Percentiles rank a stretch among this genome's conserved stretches.
Evolutionary conservation across 2,329 filamentous ascomycete species (phyloP).

Genomic region (Botrytis aclada): DNA sequence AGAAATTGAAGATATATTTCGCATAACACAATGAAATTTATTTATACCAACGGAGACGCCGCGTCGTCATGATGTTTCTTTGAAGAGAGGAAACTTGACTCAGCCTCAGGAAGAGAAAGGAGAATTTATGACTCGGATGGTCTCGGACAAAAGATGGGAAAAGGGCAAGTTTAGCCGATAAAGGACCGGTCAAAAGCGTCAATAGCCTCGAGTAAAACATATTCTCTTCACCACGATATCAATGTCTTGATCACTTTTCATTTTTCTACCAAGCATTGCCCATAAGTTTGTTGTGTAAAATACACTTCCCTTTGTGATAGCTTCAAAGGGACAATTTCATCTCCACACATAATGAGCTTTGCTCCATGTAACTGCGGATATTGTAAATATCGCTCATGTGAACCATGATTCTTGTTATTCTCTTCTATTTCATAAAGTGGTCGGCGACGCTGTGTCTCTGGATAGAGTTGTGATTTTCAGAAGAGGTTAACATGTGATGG

Average conservation of each 20-base stretch:
- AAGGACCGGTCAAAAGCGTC: background rate
- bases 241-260: background rate
- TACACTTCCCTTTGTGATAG: background rate
- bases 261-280: background rate
- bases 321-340: background rate
- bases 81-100: background rate
- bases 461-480: background rate
- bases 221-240: background rate
- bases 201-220: background rate
- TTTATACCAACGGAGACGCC: background rate
- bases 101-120: background rate
- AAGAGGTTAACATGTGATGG: background rate
- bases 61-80: background rate
- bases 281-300: background rate
- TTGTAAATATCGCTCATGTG: background rate
- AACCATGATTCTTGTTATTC: background rate
- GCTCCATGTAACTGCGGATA: background rate
- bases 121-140: background rate
- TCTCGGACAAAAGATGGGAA: background rate
- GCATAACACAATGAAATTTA: background rate
- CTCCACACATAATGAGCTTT: background rate
- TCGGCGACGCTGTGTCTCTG: background rate
- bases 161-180: background rate
- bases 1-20: background rate
- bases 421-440: background rate